These are phyloP conservation scores for Solanum okadae DNA, from an alignment of 257 asterid species.

Conservation along the genomic window DNA sequence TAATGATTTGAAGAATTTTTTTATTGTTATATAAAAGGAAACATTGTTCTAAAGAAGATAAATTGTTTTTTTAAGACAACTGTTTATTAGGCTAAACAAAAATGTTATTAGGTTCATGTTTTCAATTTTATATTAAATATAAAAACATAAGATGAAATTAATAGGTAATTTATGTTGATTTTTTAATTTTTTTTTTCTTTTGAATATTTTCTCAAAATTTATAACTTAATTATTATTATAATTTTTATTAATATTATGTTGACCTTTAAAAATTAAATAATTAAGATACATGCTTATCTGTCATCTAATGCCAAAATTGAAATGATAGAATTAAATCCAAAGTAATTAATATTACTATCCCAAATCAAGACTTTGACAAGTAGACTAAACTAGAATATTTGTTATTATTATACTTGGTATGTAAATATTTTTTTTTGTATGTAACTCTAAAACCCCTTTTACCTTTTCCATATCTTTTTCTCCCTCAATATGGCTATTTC, in stretches of 20 bases:
- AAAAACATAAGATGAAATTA: too few relatives aligned
- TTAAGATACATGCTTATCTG: too few relatives aligned
- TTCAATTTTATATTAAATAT: too few relatives aligned
- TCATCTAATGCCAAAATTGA: not conserved
- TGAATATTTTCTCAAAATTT: too few relatives aligned
- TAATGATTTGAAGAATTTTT: too few relatives aligned
- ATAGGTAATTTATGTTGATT: not conserved
- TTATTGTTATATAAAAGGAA: not conserved
- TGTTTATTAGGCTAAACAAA: not conserved
- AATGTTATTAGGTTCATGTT: not conserved
- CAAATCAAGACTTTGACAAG: not conserved
- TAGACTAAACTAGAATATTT: not conserved
- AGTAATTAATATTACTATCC: not conserved
- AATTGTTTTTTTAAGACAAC: not conserved
- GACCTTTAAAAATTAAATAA: too few relatives aligned
- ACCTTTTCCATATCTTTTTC: not conserved
- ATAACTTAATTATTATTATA: not conserved
- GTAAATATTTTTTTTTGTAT: not conserved
- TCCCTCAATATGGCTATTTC: not conserved
- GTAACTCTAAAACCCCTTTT: not conserved
- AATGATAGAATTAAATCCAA: not conserved
- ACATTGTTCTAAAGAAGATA: too few relatives aligned
- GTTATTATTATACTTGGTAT: too few relatives aligned
- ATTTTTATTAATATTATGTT: too few relatives aligned
- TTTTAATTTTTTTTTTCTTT: too few relatives aligned